Conservation (phyloP, 2,329 filamentous ascomycete species). For the Hymenoscyphus repandus region DNA sequence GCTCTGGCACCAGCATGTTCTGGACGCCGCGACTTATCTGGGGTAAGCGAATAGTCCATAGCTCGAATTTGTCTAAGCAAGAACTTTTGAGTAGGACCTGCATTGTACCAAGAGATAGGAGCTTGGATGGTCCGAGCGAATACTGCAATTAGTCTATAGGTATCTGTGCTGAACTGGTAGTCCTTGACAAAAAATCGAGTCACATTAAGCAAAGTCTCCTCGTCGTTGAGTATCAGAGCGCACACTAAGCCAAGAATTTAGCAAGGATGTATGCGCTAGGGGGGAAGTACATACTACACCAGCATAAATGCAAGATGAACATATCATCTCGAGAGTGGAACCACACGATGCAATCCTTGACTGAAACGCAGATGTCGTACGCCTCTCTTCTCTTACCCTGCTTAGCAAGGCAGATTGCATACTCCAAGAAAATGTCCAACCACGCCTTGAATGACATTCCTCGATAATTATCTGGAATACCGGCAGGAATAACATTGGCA, state of each 20-base stretch:
- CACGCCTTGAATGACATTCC: constrained; percentile 78
- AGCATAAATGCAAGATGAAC: constrained; percentile 71
- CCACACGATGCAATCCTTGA: constrained; percentile 77
- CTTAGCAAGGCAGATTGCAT: constrained; percentile 70
- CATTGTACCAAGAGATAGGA: constrained; percentile 69
- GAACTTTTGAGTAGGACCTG: constrained; percentile 81
- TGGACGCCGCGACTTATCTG: constrained; percentile 43
- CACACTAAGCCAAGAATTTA: constrained; percentile 52
- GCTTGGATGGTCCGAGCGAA: constrained; percentile 73
- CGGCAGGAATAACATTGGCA: neutral
- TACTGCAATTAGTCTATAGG: constrained; percentile 76
- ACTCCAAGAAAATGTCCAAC: constrained; percentile 87
- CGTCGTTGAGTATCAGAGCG: constrained; percentile 74
- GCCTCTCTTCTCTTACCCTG: constrained; percentile 63
- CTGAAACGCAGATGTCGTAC: constrained; percentile 75
- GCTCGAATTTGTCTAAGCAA: constrained; percentile 86
- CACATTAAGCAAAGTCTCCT: constrained; percentile 66
- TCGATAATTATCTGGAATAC: constrained; percentile 48
- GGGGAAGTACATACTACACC: constrained; percentile 54
- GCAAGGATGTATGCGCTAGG: constrained; percentile 6
- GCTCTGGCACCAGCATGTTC: constrained; percentile 39
- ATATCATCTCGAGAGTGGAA: constrained; percentile 61
- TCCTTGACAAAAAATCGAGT: constrained; percentile 82
- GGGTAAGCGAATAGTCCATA: constrained; percentile 67
- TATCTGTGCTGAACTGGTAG: constrained; percentile 72